Conservation (phyloP, 2,329 filamentous ascomycete species). For the Cytospora schulzeri region DNA sequence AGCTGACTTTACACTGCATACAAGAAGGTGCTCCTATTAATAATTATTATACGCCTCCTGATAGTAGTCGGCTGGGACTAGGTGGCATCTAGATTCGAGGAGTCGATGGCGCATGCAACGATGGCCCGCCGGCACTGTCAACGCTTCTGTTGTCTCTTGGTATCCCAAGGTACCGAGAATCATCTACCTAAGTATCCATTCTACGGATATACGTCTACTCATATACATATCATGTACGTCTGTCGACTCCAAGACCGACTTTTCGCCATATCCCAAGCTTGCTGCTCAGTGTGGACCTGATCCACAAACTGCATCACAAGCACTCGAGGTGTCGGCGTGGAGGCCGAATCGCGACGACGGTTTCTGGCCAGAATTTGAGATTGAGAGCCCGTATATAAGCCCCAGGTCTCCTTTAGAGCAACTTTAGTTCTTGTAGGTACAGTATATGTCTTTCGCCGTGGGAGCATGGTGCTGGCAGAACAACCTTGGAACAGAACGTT, state of each 20-base stretch:
- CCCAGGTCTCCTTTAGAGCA: not conserved
- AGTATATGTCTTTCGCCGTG: not conserved
- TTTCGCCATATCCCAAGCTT: constrained; percentile 53
- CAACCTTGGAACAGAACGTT: not conserved
- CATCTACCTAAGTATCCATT: too few species aligned
- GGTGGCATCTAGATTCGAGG: constrained; percentile 38
- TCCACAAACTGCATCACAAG: constrained; percentile 54
- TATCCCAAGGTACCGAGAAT: constrained; percentile 52
- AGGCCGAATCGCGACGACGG: constrained; percentile 35
- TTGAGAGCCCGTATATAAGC: not conserved
- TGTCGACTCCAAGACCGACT: constrained; percentile 65
- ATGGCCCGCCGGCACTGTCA: constrained; percentile 59
- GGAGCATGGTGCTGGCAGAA: too few species aligned
- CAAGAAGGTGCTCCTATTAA: too few species aligned
- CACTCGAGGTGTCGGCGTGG: constrained; percentile 34
- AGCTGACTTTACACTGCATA: too few species aligned
- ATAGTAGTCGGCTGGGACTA: constrained; percentile 39
- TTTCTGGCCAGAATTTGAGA: constrained; percentile 22
- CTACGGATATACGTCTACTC: too few species aligned
- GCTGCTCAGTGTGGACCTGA: constrained; percentile 57
- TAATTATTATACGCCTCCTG: constrained; percentile 58
- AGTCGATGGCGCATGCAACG: constrained; percentile 49
- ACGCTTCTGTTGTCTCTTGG: constrained; percentile 52
- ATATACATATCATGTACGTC: too few species aligned
- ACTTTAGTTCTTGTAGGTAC: not conserved